A percentile compares a stretch with the other conserved stretches of the same genome.
Conservation (phyloP, 306 rosid species). For the Lathyrus sativus region DNA sequence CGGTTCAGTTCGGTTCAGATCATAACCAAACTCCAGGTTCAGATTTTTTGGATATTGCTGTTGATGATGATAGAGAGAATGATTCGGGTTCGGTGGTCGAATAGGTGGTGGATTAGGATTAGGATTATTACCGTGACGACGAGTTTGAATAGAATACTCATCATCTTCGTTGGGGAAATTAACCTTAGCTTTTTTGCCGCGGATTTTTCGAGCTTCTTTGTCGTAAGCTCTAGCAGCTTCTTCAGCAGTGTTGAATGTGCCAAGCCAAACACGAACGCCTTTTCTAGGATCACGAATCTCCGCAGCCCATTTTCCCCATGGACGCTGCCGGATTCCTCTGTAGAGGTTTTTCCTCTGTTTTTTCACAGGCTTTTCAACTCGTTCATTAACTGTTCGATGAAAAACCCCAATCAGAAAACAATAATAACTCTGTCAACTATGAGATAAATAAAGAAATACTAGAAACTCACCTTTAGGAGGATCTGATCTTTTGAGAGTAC, state of each 20-base stretch:
- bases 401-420: slow-evolving; percentile 1
- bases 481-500: slow-evolving; percentile 40
- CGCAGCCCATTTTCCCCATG: slow-evolving; percentile 98
- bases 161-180: slow-evolving; percentile 84
- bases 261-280: slow-evolving; percentile 95
- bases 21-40: slow-evolving; percentile 54
- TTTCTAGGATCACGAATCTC: slow-evolving; percentile 95
- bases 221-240: slow-evolving; percentile 98
- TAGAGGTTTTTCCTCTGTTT: slow-evolving; percentile 84
- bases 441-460: not conserved
- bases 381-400: slow-evolving; percentile 43
- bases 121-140: not conserved
- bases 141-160: slow-evolving; percentile 33
- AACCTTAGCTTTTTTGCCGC: slow-evolving; percentile 89
- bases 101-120: slow-evolving; percentile 26
- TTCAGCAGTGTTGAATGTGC: slow-evolving; percentile 88
- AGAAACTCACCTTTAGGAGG: slow-evolving; percentile 49
- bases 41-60: slow-evolving; percentile 34
- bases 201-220: slow-evolving; percentile 81
- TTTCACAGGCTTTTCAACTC: slow-evolving; percentile 62
- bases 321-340: slow-evolving; percentile 93
- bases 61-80: slow-evolving; percentile 31
- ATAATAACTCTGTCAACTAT: too few species aligned
- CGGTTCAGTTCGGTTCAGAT: slow-evolving; percentile 54
- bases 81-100: slow-evolving; percentile 7